Evolutionary conservation across 345 rosid species (phyloP).

Genomic region (Populus alba): DNA sequence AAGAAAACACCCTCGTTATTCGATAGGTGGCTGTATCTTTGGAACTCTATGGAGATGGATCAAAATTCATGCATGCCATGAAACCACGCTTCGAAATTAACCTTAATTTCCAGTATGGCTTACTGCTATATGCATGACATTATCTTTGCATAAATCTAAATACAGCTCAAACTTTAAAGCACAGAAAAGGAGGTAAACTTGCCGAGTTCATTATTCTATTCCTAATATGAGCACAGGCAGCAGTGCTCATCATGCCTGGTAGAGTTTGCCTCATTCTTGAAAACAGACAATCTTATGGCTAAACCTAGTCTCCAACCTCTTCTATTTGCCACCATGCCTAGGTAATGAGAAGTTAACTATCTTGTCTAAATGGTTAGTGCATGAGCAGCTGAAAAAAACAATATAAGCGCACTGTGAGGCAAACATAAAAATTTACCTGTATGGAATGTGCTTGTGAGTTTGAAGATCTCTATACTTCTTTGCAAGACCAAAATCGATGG

Average conservation of each 20-base stretch:
- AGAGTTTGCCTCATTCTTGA: neutral
- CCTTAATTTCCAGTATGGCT: neutral
- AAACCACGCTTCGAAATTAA: neutral
- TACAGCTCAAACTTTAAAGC: neutral
- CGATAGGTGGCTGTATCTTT: neutral
- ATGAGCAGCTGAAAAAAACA: neutral
- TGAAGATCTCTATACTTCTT: conserved; percentile 92
- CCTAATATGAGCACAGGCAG: neutral
- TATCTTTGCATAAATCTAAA: neutral
- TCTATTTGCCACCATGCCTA: neutral
- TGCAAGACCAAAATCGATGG: conserved; percentile 85
- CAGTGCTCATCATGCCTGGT: neutral
- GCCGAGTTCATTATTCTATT: neutral
- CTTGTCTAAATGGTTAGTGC: neutral
- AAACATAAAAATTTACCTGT: conserved; percentile 43
- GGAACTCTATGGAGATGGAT: neutral
- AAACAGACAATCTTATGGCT: neutral
- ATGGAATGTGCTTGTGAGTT: conserved; percentile 83
- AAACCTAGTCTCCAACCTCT: neutral
- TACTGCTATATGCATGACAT: neutral
- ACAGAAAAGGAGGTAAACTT: neutral
- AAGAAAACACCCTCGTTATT: neutral
- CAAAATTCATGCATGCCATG: neutral
- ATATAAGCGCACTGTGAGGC: neutral
- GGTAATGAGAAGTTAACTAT: neutral